Evolutionary conservation across 176 grass and related monocot species (phyloP).

Genomic region (Rhynchospora breviuscula): DNA sequence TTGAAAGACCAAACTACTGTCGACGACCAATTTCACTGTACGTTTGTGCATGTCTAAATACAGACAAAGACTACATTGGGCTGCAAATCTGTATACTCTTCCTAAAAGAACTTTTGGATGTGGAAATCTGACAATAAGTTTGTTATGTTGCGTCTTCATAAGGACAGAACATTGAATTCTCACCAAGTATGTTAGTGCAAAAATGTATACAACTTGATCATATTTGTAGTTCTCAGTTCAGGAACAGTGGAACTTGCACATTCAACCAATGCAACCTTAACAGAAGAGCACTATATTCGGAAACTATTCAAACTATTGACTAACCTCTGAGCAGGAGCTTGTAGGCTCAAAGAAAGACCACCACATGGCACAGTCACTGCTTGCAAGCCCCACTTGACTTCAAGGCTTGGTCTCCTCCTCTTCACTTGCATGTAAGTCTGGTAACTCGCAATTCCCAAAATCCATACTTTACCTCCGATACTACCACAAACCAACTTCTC

Average conservation of each 20-base stretch:
- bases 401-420: constrained; percentile 42
- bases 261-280: neutral
- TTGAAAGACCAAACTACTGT: neutral
- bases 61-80: neutral
- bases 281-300: neutral
- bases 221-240: neutral
- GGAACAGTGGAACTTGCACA: neutral
- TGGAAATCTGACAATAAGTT: neutral
- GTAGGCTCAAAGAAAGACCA: constrained; percentile 44
- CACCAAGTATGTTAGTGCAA: neutral
- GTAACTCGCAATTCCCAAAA: constrained; percentile 67
- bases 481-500: constrained; percentile 32
- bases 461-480: constrained; percentile 36
- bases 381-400: constrained; percentile 57
- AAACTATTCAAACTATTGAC: constrained; percentile 2
- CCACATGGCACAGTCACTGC: constrained; percentile 62
- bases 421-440: constrained; percentile 84
- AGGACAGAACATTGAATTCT: neutral
- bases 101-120: neutral
- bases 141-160: neutral
- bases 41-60: neutral
- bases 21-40: constrained; percentile 13
- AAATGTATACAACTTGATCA: neutral
- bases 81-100: neutral
- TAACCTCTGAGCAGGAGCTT: constrained; percentile 53